These are phyloP conservation scores for Linnemannia schmuckeri DNA, from an alignment of 192 early-diverging fungal genomes.

Conservation along the genomic window DNA sequence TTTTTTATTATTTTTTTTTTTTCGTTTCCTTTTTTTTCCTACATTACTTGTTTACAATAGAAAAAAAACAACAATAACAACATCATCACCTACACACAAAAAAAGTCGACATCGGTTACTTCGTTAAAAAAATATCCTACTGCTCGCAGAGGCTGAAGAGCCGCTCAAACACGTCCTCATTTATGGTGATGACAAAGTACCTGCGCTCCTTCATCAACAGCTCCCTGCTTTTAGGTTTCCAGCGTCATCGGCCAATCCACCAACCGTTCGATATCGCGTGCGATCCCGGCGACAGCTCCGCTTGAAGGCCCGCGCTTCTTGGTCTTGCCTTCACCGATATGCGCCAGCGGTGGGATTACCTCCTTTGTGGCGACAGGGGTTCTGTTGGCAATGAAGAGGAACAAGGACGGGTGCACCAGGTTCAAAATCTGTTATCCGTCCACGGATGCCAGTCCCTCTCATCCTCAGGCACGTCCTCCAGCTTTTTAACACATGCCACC, in stretches of 20 bases:
- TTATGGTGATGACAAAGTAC: constrained; percentile 11
- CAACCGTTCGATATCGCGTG: neutral
- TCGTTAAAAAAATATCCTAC: neutral
- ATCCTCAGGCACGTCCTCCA: constrained; percentile 58
- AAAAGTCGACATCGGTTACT: neutral
- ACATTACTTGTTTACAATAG: constrained; percentile 7
- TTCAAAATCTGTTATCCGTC: constrained; percentile 56
- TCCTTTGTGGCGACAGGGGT: neutral
- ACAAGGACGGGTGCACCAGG: constrained; percentile 39
- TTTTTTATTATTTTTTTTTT: neutral
- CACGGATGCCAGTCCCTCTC: constrained; percentile 62
- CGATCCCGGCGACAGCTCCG: constrained; percentile 13
- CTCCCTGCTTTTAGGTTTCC: constrained; percentile 3
- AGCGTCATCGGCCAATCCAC: constrained; percentile 9
- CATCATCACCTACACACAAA: neutral
- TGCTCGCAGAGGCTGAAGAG: constrained; percentile 27
- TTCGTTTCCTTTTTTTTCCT: neutral
- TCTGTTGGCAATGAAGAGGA: constrained; percentile 41
- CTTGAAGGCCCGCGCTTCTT: neutral
- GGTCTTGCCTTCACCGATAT: no score
- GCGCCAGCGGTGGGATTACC: neutral
- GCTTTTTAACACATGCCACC: constrained; percentile 36
- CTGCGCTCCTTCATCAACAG: constrained; percentile 21
- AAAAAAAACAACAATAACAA: neutral
- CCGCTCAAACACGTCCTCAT: constrained; percentile 26